Conservation (phyloP, 1,139 yeast genomes). For the Hyphopichia pseudoburtonii region DNA sequence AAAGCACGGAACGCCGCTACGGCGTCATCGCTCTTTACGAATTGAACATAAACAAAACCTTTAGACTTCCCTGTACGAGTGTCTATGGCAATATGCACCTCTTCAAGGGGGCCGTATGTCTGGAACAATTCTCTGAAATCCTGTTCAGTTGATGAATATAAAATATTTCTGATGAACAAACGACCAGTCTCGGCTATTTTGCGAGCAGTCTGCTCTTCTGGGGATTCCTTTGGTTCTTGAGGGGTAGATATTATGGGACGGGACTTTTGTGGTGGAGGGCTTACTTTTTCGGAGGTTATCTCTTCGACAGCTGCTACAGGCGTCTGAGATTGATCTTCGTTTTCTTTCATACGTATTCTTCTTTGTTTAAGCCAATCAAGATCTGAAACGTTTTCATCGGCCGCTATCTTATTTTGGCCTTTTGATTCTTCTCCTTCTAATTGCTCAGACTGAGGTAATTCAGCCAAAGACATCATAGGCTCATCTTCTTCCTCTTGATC, state of each 20-base stretch:
- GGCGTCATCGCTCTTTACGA: slow-evolving; percentile 66
- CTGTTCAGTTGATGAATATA: slow-evolving; percentile 75
- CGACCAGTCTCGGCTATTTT: slow-evolving; percentile 74
- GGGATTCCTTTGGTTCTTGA: slow-evolving; percentile 15
- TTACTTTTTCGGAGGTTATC: too few relatives aligned
- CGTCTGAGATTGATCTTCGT: slow-evolving; percentile 20
- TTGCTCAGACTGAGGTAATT: slow-evolving; percentile 10
- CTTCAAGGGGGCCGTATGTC: slow-evolving; percentile 60
- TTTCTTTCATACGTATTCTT: slow-evolving; percentile 70
- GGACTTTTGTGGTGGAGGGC: neutral
- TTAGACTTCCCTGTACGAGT: slow-evolving; percentile 87
- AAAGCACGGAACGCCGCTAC: slow-evolving; percentile 67
- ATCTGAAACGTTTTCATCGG: slow-evolving; percentile 65
- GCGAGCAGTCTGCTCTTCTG: slow-evolving; percentile 44
- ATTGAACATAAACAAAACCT: slow-evolving; percentile 89
- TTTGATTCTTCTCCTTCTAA: slow-evolving; percentile 18
- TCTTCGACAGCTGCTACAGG: slow-evolving; percentile 8
- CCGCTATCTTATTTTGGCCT: slow-evolving; percentile 36
- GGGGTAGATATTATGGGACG: neutral
- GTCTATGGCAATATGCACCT: slow-evolving; percentile 89
- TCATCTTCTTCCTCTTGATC: slow-evolving; percentile 18
- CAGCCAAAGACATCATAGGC: slow-evolving; percentile 17
- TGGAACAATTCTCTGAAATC: slow-evolving; percentile 67
- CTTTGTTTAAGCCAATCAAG: slow-evolving; percentile 85
- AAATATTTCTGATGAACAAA: slow-evolving; percentile 81